Percentiles rank a stretch among this genome's conserved stretches.
Evolutionary conservation across 345 rosid species (phyloP).

Genomic region (Excoecaria cochinchinensis): DNA sequence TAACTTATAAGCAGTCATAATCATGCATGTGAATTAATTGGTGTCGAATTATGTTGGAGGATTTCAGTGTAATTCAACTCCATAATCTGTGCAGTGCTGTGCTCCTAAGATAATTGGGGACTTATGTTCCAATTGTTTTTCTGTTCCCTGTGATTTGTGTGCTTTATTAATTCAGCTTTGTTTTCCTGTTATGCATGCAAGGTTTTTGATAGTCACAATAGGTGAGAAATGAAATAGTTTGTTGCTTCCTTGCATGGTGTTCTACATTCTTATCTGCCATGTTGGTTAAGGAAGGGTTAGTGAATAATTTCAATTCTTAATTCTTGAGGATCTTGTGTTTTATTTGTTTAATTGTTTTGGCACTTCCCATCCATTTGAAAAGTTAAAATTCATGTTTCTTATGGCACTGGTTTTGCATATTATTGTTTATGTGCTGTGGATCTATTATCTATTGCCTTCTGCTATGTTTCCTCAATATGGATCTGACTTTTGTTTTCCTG

Average conservation of each 20-base stretch:
- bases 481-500: conserved; percentile 10
- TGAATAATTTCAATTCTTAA: not conserved
- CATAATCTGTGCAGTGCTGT: not conserved
- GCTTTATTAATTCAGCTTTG: too few species aligned
- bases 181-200: not conserved
- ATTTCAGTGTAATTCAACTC: not conserved
- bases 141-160: too few species aligned
- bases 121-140: too few species aligned
- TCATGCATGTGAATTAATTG: not conserved
- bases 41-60: not conserved
- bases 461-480: conserved; percentile 8
- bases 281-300: not conserved
- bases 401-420: not conserved
- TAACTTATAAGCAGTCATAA: not conserved
- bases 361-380: not conserved
- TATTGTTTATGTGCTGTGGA: conserved; percentile 4
- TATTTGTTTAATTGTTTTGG: not conserved
- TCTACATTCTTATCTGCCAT: not conserved
- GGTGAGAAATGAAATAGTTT: not conserved
- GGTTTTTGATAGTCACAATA: not conserved
- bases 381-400: not conserved
- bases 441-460: not conserved
- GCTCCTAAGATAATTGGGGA: too few species aligned
- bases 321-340: not conserved
- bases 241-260: not conserved